phyloP scores from a whole-genome alignment of 129 eudicot species.

The Pseudognaphalium luteoalbum region DNA sequence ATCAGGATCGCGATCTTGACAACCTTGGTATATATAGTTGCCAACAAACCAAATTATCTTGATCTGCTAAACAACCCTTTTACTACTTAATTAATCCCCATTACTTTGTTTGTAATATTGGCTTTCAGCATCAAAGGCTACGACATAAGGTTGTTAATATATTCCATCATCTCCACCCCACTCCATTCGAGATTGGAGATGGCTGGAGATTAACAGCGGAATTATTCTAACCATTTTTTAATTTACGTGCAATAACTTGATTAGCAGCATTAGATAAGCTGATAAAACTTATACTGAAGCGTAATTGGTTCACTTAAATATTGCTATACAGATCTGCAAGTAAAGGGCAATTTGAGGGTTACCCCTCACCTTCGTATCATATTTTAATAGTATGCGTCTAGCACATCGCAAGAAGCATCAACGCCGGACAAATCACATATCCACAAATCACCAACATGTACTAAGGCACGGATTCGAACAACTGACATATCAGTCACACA shows the following conservation, averaged over 20 bases:
- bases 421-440: no score
- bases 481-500: no score
- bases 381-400: no score
- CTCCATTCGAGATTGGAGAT: conserved; percentile 19
- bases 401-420: no score
- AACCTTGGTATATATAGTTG: no score
- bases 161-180: conserved; percentile 27
- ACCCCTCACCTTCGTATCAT: no score
- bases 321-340: conserved; percentile 17
- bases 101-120: conserved; percentile 8
- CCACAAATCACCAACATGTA: no score
- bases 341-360: not conserved
- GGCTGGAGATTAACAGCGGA: conserved; percentile 2
- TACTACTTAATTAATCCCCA: conserved; percentile 9
- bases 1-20: no score
- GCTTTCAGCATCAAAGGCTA: conserved; percentile 22
- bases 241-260: no score
- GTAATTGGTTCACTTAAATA: conserved; percentile 30
- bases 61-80: conserved; percentile 6
- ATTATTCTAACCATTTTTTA: no score
- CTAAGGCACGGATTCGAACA: no score
- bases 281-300: conserved; percentile 13
- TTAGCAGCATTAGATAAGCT: no score
- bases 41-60: conserved; percentile 28
- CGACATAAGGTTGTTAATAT: conserved; percentile 13